phyloP scores from a whole-genome alignment of 352 stramenopile genomes.

The Stephanocyclus meneghinianus region DNA sequence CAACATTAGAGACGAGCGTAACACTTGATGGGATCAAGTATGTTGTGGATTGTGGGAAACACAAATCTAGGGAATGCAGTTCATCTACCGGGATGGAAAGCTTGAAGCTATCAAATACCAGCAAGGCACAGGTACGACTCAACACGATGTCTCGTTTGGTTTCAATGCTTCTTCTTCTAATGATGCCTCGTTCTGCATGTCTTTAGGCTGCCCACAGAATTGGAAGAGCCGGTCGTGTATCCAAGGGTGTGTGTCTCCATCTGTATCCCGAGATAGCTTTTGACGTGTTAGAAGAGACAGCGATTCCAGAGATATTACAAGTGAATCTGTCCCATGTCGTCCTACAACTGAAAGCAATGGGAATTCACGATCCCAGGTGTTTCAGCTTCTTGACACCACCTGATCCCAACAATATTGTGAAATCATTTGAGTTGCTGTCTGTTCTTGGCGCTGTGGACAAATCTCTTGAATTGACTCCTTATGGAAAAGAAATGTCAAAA shows the following conservation, averaged over 20 bases:
- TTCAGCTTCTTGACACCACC: slow-evolving; percentile 80
- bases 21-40: slow-evolving; percentile 99
- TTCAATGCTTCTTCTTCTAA: not conserved
- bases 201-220: slow-evolving; percentile 85
- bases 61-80: slow-evolving; percentile 86
- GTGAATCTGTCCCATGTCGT: slow-evolving; percentile 77
- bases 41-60: slow-evolving; percentile 98
- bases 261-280: slow-evolving; percentile 83
- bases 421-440: slow-evolving; percentile 67
- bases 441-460: slow-evolving; percentile 69
- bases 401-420: slow-evolving; percentile 50
- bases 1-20: slow-evolving; percentile 91
- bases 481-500: slow-evolving; percentile 77
- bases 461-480: slow-evolving; percentile 65
- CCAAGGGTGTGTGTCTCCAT: slow-evolving; percentile 91
- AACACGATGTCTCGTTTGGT: not conserved
- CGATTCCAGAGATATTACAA: slow-evolving; percentile 72
- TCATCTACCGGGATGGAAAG: slow-evolving; percentile 79
- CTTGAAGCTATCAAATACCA: slow-evolving; percentile 68
- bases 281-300: slow-evolving; percentile 52
- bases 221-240: slow-evolving; percentile 91
- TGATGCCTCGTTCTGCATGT: not conserved
- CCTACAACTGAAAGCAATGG: slow-evolving; percentile 78
- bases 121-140: slow-evolving; percentile 58
- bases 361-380: slow-evolving; percentile 66